Evolutionary conservation across 495 filamentous ascomycete species (phyloP), one percentile per base, ranked within the genome.

Genomic region (Cercophora samala): DNA sequence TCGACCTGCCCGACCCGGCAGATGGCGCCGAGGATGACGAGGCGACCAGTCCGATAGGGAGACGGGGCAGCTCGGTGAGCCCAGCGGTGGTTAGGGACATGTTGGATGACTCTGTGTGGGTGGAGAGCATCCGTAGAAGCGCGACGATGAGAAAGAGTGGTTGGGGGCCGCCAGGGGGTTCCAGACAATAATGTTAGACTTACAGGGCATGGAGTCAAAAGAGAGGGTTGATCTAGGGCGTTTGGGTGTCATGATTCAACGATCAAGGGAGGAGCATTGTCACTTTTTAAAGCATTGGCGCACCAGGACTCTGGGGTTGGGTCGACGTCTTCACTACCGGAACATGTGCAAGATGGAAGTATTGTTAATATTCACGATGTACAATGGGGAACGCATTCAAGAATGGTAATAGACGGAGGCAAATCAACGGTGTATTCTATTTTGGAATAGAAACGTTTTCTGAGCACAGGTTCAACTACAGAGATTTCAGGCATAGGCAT

Each of bases 41-140:
- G 24, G 75, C 80, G n/a, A 74, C 73, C 21, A 79, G 71, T 64
- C 75, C 75, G 13, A 73, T 76, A 56, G 67, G 73, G 4, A 74
- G 87, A 65, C 81, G 83, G 2, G 84, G 87, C 67, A 94, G 90
- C 73, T 80, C 85, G 26, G 90, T 94, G 65, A 91, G 88, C 67
- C 88, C 90, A 60, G 85, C 88, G 58, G 89, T 93, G 73, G 89
- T 95, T 66, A 86, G 93, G 78, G 85, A 91, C 64, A 88, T 92
- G 72, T 81, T 97, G 26, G 90, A 91, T 69, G 89, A 92, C 68
- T 95, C 92, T 52, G 91, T 89, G 21, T 97, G 93, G 93, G 91
- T 93, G 62, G 90, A 93, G 78, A 96, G 92, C 81, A 91, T 97
- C 60, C 84, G 93, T 66, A 85, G 92, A 64, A 96, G 93, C 78